Evolutionary conservation across 305 asterid genomes (phyloP).

Genomic region (Euphrasia arctica): DNA sequence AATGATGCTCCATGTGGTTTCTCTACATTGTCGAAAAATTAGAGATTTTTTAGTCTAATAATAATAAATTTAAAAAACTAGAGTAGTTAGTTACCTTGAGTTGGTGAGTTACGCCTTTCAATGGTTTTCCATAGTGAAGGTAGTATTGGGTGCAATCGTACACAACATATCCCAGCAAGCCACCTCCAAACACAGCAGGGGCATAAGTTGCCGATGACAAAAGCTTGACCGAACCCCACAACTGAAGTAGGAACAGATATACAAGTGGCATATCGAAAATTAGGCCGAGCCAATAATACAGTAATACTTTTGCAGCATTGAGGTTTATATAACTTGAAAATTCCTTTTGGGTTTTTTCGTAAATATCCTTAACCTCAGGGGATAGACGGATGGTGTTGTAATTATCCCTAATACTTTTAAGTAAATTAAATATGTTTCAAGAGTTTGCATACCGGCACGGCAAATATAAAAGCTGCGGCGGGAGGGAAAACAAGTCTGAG

Average conservation of each 20-base stretch:
- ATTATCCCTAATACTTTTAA: neutral
- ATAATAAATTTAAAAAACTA: slow-evolving; percentile 9
- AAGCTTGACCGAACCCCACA: slow-evolving; percentile 53
- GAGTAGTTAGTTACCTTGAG: slow-evolving; percentile 43
- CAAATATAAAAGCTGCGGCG: slow-evolving; percentile 66
- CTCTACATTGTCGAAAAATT: slow-evolving; percentile 35
- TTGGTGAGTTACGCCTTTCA: slow-evolving; percentile 41
- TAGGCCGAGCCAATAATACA: neutral
- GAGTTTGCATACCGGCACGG: slow-evolving; percentile 50
- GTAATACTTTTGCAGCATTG: neutral
- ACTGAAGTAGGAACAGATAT: slow-evolving; percentile 31
- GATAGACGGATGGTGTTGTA: neutral
- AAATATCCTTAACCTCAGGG: neutral
- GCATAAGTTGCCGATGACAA: slow-evolving; percentile 39
- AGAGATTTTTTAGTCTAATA: no score
- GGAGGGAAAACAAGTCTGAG: slow-evolving; percentile 93
- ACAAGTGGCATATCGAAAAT: neutral
- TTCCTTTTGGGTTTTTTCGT: neutral
- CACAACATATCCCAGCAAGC: slow-evolving; percentile 61
- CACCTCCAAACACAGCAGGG: slow-evolving; percentile 62
- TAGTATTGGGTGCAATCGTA: slow-evolving; percentile 85
- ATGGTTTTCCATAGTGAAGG: slow-evolving; percentile 75
- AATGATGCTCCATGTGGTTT: slow-evolving; percentile 82
- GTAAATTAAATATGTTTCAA: slow-evolving; percentile 11
- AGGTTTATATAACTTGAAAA: neutral